Evolutionary conservation across 192 early-diverging fungal genomes (phyloP).

Genomic region (Oehlia diaphana): DNA sequence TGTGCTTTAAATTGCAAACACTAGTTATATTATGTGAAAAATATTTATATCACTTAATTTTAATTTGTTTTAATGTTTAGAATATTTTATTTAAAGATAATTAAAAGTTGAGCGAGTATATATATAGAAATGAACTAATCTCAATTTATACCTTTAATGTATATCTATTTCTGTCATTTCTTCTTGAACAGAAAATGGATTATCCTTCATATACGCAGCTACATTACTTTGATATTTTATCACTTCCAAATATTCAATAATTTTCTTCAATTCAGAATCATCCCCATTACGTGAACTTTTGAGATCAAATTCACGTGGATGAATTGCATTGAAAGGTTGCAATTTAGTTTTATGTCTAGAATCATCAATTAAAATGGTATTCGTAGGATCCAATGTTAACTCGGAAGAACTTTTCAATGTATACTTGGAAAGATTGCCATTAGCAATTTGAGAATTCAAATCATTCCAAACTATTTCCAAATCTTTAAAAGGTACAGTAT

Average conservation of each 20-base stretch:
- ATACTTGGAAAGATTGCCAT: neutral
- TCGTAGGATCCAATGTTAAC: conserved; percentile 38
- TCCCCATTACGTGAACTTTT: neutral
- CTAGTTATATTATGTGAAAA: too few relatives aligned
- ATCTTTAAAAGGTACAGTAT: conserved; percentile 60
- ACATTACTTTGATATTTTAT: conserved; percentile 42
- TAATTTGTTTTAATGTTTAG: too few relatives aligned
- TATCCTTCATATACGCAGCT: conserved; percentile 41
- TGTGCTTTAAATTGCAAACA: too few relatives aligned
- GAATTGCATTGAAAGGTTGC: conserved; percentile 50
- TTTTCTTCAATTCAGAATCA: conserved; percentile 45
- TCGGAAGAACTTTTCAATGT: neutral
- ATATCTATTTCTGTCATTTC: neutral
- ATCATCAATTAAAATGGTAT: conserved; percentile 57
- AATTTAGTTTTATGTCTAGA: conserved; percentile 47
- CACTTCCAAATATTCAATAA: conserved; percentile 41
- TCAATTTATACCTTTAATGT: too few relatives aligned
- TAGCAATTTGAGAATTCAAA: conserved; percentile 32
- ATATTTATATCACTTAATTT: too few relatives aligned
- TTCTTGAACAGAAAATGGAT: conserved; percentile 29
- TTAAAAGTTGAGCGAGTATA: too few relatives aligned
- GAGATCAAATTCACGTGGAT: conserved; percentile 38
- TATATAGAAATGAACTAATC: too few relatives aligned
- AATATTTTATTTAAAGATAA: too few relatives aligned
- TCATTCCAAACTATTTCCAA: conserved; percentile 53